phyloP scores from a whole-genome alignment of 1,139 yeast species.

The Saccharomycopsis hybrid region DNA sequence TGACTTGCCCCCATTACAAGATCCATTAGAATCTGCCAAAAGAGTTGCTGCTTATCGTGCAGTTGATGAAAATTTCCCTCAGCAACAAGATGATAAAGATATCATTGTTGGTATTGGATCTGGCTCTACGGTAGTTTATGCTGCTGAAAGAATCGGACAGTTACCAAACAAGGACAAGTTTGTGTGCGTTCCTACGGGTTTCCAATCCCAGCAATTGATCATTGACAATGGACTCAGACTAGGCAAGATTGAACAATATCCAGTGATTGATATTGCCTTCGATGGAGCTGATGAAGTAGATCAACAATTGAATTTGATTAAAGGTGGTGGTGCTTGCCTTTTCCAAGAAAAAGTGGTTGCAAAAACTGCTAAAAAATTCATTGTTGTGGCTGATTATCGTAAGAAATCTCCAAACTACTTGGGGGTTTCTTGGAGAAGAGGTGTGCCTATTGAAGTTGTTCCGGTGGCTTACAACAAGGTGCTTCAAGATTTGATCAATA shows the following conservation, averaged over 20 bases:
- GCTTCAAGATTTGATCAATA: constrained; percentile 45
- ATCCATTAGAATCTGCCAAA: constrained; percentile 33
- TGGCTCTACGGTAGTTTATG: constrained; percentile 94
- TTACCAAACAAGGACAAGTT: constrained; percentile 45
- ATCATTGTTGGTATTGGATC: constrained; percentile 90
- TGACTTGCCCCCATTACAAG: constrained; percentile 20
- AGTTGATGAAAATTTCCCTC: constrained; percentile 80
- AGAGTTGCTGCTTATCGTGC: constrained; percentile 76
- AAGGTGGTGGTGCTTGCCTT: constrained; percentile 98
- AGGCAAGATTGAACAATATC: constrained; percentile 78
- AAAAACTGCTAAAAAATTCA: constrained; percentile 64
- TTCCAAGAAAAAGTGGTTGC: constrained; percentile 97
- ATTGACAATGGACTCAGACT: constrained; percentile 71
- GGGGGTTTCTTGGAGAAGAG: constrained; percentile 81
- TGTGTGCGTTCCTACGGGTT: constrained; percentile 91
- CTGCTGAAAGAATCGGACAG: constrained; percentile 89
- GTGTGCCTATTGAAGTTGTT: constrained; percentile 93
- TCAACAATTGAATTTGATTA: constrained; percentile 69
- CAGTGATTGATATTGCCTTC: constrained; percentile 81
- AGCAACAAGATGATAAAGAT: constrained; percentile 34
- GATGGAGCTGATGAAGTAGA: constrained; percentile 99
- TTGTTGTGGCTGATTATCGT: constrained; percentile 89
- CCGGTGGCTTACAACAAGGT: constrained; percentile 85
- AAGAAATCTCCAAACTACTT: constrained; percentile 60
- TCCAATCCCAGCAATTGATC: constrained; percentile 85